Percentiles rank a stretch among this genome's conserved stretches.
phyloP scores from a whole-genome alignment of 306 rosid genomes.

The Alnus glutinosa region DNA sequence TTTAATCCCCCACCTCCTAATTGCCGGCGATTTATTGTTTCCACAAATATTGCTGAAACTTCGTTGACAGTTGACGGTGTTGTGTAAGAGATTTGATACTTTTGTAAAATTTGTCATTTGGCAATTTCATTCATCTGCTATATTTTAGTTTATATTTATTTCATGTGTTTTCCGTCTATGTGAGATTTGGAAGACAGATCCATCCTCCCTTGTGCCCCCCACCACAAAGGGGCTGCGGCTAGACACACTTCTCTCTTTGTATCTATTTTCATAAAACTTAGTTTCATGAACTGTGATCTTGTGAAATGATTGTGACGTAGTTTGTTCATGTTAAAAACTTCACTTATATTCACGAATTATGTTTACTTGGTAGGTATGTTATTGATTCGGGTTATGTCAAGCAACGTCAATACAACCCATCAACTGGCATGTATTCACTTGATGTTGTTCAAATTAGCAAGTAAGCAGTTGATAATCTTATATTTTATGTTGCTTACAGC shows the following conservation, averaged over 20 bases:
- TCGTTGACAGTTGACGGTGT: constrained; percentile 99
- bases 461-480: constrained; percentile 45
- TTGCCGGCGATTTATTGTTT: constrained; percentile 93
- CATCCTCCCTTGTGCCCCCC: no score
- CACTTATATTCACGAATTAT: not conserved
- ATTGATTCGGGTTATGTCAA: constrained; percentile 96
- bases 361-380: constrained; percentile 68
- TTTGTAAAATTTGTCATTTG: constrained; percentile 23
- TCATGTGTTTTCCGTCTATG: not conserved
- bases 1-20: constrained; percentile 85
- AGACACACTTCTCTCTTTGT: not conserved
- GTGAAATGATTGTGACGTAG: constrained; percentile 13
- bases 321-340: constrained; percentile 21
- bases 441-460: constrained; percentile 98
- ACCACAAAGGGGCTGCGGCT: not conserved
- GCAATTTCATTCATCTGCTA: constrained; percentile 1
- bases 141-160: not conserved
- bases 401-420: constrained; percentile 95
- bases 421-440: constrained; percentile 94
- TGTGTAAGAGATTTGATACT: constrained; percentile 64
- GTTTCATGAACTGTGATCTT: constrained; percentile 10
- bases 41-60: constrained; percentile 98
- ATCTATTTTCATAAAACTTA: not conserved
- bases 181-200: not conserved
- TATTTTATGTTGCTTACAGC: constrained; percentile 24